Base-by-base conservation (phyloP, 1,139 yeast species). In the Pichia kudriavzevii region DNA sequence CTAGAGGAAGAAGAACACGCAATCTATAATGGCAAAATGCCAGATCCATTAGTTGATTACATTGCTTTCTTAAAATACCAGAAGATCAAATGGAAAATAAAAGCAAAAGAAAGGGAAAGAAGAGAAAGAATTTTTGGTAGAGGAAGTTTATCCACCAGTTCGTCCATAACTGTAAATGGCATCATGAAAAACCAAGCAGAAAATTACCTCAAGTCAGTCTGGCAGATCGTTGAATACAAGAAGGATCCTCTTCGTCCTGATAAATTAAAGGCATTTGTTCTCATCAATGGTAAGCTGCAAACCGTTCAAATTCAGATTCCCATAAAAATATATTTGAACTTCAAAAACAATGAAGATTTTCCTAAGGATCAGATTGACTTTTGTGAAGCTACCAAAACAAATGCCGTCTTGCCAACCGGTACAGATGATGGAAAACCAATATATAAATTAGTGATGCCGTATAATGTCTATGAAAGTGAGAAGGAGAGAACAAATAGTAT, bases 141-240 rank as follows among this genome's bases (percentile, higher is more conserved):
- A 19, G 66, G 69, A 19, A 63, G 66, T 22, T 59, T 70, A 11
- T 70, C 67, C 21, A 54, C 75, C 0, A 63, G 77, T 1, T 61
- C 53, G 15, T 44, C 50, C 16, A 39, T 51, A 22, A 70, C 75
- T 5, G 75, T 87, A 30, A 83, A 91, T 6, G 72, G 73, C 19
- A 67, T 85, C 62, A 65, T 87, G 32, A 71, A 82, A 40, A 72
- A 72, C 39, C 94, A 83, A 51, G 94, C 95, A 0, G 94, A 81
- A 50, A 67, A 63, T 52, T 75, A 79, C 50, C 83, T 84, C 9
- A 81, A 79, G 5, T 64, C 82, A 0, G 71, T 79, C 28, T 91
- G 98, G 97, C 87, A 87, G 45, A 68, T 91, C 31, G 60, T 91
- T 33, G 91, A 87, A 50, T 77, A 84, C 49, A 70, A 72, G 40